phyloP scores from a whole-genome alignment of 495 filamentous ascomycete species.

The Lindgomyces ingoldianus region DNA sequence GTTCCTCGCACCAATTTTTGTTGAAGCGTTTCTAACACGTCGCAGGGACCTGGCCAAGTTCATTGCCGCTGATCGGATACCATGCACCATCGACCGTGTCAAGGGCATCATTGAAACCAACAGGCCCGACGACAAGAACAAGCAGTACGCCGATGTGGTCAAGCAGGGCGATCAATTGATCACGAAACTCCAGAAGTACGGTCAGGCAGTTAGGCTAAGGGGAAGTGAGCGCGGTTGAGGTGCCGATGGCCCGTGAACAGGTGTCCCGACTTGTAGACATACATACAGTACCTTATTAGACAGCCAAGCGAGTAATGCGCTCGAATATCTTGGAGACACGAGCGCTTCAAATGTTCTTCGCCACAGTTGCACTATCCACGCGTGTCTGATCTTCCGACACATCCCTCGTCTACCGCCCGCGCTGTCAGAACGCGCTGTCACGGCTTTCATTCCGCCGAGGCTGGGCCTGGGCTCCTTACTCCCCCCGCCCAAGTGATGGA shows the following conservation, averaged over 20 bases:
- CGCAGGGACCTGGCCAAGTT: constrained; percentile 89
- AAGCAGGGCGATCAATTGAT: constrained; percentile 96
- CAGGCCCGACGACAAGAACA: constrained; percentile 96
- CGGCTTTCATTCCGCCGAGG: neutral
- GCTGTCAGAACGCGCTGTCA: constrained; percentile 8
- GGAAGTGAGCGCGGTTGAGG: constrained; percentile 80
- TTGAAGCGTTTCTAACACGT: constrained; percentile 25
- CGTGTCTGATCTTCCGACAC: neutral
- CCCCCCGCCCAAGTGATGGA: no score
- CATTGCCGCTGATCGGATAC: constrained; percentile 89
- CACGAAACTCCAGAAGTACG: constrained; percentile 98
- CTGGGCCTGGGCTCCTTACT: neutral
- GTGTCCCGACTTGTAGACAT: constrained; percentile 6
- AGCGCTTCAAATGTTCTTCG: neutral
- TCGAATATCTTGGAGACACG: neutral
- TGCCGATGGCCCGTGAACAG: neutral
- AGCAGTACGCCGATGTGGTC: constrained; percentile 95
- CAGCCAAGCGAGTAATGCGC: neutral
- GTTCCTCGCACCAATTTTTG: constrained; percentile 37
- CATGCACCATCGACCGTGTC: constrained; percentile 96
- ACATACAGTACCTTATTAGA: neutral
- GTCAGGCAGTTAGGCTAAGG: constrained; percentile 88
- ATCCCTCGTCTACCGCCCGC: neutral
- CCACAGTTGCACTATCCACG: neutral
- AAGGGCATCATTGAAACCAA: constrained; percentile 98